Percentiles rank a stretch among this genome's conserved stretches.
phyloP scores from a whole-genome alignment of 192 early-diverging fungal genomes.

The Phycomyces blakesleeanus region DNA sequence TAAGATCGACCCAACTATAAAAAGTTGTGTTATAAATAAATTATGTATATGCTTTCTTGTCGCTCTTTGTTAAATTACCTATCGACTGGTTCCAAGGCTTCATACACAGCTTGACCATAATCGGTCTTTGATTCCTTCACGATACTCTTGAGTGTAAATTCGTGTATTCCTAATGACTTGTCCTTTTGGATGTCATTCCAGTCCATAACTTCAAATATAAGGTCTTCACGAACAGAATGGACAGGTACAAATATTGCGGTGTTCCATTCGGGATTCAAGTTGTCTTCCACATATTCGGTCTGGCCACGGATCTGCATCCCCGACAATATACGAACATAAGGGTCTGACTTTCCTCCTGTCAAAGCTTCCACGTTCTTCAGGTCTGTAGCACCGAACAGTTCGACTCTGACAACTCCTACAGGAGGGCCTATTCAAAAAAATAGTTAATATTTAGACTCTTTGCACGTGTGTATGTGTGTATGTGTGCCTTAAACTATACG shows the following conservation, averaged over 20 bases:
- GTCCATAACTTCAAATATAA: constrained; percentile 81
- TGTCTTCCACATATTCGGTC: constrained; percentile 77
- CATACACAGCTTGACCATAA: constrained; percentile 26
- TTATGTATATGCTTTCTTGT: too few species aligned
- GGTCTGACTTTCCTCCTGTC: constrained; percentile 82
- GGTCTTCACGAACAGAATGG: constrained; percentile 67
- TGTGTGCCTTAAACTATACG: constrained; percentile 24
- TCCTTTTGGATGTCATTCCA: constrained; percentile 84
- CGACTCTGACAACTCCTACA: constrained; percentile 75
- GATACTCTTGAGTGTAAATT: constrained; percentile 58
- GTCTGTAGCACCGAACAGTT: constrained; percentile 65
- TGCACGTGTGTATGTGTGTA: not conserved
- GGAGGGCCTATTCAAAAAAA: constrained; percentile 42
- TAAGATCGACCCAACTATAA: not conserved
- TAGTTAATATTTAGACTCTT: not conserved
- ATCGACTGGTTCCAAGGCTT: constrained; percentile 6
- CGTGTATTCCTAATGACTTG: constrained; percentile 70
- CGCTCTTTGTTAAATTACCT: not conserved
- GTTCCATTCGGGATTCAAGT: constrained; percentile 88
- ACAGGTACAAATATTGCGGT: constrained; percentile 81
- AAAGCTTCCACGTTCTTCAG: constrained; percentile 83
- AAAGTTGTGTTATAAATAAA: too few species aligned
- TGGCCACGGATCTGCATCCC: constrained; percentile 58
- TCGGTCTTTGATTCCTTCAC: constrained; percentile 41
- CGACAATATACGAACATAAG: constrained; percentile 76